Conservation (phyloP, 2,329 filamentous ascomycete species). For the Monosporascus sp. region DNA sequence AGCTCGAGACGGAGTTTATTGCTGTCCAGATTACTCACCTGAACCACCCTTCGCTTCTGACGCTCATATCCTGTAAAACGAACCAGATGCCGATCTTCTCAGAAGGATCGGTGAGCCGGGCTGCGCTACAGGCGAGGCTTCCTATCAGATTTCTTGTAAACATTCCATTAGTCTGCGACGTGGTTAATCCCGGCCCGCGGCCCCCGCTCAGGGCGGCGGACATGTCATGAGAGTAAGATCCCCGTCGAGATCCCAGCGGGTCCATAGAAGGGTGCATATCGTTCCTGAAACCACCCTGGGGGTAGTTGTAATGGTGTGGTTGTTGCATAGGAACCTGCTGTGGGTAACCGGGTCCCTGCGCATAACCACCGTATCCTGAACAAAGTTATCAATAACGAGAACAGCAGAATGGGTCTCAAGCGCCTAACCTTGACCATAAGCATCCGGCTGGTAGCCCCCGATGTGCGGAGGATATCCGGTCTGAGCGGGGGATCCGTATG, state of each 20-base stretch:
- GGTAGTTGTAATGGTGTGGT: conserved; percentile 22
- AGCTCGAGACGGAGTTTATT: conserved; percentile 2
- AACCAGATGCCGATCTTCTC: conserved; percentile 93
- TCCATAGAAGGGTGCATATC: conserved; percentile 20
- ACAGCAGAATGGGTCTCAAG: background rate
- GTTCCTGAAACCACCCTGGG: conserved; percentile 19
- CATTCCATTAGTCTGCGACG: conserved; percentile 65
- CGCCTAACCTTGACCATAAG: conserved; percentile 22
- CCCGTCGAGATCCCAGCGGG: conserved; percentile 23
- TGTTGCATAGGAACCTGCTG: conserved; percentile 10
- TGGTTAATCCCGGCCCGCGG: conserved; percentile 22
- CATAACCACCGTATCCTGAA: conserved; percentile 20
- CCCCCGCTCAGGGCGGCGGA: conserved; percentile 13
- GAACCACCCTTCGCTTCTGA: conserved; percentile 87
- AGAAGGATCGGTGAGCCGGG: conserved; percentile 70
- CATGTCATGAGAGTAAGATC: conserved; percentile 30
- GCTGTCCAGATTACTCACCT: conserved; percentile 50
- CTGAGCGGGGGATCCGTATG: conserved; percentile 17
- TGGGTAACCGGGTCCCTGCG: conserved; percentile 1
- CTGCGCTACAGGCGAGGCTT: conserved; percentile 82
- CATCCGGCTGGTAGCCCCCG: conserved; percentile 20
- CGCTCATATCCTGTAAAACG: conserved; percentile 88
- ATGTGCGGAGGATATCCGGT: conserved; percentile 20
- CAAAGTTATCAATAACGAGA: background rate
- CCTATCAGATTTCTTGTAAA: conserved; percentile 94